phyloP scores from a whole-genome alignment of 1,139 yeast species.

The Taphrina wiesneri region DNA sequence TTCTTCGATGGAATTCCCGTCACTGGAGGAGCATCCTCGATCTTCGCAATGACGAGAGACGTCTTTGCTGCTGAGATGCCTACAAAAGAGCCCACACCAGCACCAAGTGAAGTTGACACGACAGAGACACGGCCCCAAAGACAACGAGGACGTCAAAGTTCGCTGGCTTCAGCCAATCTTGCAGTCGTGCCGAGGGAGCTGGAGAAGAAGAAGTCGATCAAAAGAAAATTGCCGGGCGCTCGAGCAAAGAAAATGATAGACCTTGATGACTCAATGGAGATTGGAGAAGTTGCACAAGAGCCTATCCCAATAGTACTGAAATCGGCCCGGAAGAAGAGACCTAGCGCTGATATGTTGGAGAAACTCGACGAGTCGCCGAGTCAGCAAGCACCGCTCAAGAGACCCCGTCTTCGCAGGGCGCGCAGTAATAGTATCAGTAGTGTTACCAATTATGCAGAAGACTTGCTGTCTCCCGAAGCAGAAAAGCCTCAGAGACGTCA shows the following conservation, averaged over 20 bases:
- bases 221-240: not conserved
- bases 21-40: conserved; percentile 17
- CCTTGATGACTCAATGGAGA: conserved; percentile 1
- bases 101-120: conserved; percentile 11
- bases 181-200: not conserved
- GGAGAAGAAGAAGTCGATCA: conserved; percentile 2
- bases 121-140: not conserved
- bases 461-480: not conserved
- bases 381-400: not conserved
- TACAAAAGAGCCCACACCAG: conserved; percentile 12
- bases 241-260: not conserved
- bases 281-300: not conserved
- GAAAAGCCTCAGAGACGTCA: not conserved
- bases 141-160: not conserved
- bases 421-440: conserved; percentile 1
- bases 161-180: not conserved
- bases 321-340: conserved; percentile 25
- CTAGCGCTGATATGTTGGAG: not conserved
- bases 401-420: not conserved
- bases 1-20: conserved; percentile 47
- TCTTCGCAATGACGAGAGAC: conserved; percentile 33
- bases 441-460: not conserved
- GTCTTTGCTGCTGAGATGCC: conserved; percentile 16
- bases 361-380: not conserved
- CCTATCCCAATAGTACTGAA: conserved; percentile 21